phyloP scores from a whole-genome alignment of 805 yeast genomes.

The Cyberlindnera veronae region DNA sequence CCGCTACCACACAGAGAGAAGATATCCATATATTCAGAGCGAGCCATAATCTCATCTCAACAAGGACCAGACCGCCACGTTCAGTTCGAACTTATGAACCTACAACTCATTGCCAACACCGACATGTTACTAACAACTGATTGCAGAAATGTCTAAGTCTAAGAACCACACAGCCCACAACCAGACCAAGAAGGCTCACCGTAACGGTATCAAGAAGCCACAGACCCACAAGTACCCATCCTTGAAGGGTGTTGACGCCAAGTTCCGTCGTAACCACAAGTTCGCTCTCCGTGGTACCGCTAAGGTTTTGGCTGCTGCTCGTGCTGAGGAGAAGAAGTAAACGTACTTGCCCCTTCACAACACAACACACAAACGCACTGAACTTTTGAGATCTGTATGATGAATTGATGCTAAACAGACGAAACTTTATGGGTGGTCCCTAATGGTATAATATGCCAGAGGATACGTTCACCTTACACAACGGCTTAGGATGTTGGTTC shows the following conservation, averaged over 20 bases:
- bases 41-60: no score
- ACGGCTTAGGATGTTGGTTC: constrained; percentile 17
- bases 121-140: constrained; percentile 30
- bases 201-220: constrained; percentile 99
- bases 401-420: constrained; percentile 11
- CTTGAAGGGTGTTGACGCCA: constrained; percentile 97
- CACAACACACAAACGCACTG: constrained; percentile 2
- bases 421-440: neutral
- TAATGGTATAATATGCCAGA: no score
- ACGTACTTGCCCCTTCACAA: constrained; percentile 1
- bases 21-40: no score
- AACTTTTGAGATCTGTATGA: constrained; percentile 10
- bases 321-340: constrained; percentile 48
- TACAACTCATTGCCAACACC: neutral
- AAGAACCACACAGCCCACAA: constrained; percentile 99
- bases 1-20: no score
- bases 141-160: constrained; percentile 85
- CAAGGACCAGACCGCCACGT: neutral
- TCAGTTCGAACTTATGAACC: constrained; percentile 8
- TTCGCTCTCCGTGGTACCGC: constrained; percentile 98
- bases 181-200: constrained; percentile 99
- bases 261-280: constrained; percentile 99
- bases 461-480: constrained; percentile 2
- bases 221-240: constrained; percentile 97
- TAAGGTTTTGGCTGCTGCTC: constrained; percentile 84